Evolutionary conservation across 306 rosid genomes (phyloP), one percentile per base, ranked within the genome.

Genomic region (Phaseolus lunatus): DNA sequence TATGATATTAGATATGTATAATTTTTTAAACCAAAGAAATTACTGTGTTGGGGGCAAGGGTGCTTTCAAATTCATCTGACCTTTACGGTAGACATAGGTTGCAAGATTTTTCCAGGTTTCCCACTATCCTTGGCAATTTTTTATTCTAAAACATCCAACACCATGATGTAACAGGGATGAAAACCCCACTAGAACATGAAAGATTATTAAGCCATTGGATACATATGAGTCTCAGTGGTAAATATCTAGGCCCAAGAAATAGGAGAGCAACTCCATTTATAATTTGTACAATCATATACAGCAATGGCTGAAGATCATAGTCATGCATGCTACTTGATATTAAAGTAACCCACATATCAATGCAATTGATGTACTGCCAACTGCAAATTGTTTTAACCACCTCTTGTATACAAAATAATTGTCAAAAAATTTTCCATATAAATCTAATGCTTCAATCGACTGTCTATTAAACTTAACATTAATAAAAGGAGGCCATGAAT

Each of bases 191-290:
- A 47, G 96, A 89, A 70, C 82, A 73, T 31, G 99, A 88, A 64
- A 95, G 93, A 68, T 77, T 68, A 91, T 90, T 95, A 79, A 90
- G 86, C 99, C 97, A 95, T 41, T 85, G 90, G 83, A 95, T 81
- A 85, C 97, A 95, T 85, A 84, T 88, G 75, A 92, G 74, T 87
- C 96, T 90, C 65, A 90, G 83, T 29, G 99, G 99, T 79, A 95
- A 87, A 88, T 95, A 95, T 89, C 97, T 95, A 54, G 97, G 96
- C 58, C 99, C 97, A 37, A 89, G 87, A 87, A 92, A 95, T 82
- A 95, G 73, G 56, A 84, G 73, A 67, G 90, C 89, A 81, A 95
- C 80, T 73, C 97, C 99, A 75, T 88, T 89, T 87, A 89, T 81
- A 81, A 95, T 89, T 83, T 92, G 97, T 54, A 87, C 82, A 39